phyloP scores from a whole-genome alignment of 495 filamentous ascomycete species.

The Jackrogersella multiformis region DNA sequence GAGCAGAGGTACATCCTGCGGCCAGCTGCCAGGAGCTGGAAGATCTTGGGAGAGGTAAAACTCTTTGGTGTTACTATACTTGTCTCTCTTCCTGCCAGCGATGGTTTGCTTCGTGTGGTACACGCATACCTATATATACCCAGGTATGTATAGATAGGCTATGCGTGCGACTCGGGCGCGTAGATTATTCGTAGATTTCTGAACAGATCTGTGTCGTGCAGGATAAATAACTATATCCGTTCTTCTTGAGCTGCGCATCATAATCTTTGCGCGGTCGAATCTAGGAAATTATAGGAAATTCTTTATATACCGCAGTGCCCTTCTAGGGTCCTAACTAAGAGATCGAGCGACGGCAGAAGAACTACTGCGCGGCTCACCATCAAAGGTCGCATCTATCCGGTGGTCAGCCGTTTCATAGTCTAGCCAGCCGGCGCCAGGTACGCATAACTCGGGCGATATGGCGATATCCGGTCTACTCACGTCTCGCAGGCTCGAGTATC shows the following conservation, averaged over 20 bases:
- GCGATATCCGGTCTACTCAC: constrained; percentile 11
- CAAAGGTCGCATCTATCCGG: constrained; percentile 30
- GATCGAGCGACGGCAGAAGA: constrained; percentile 6
- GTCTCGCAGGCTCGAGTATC: constrained; percentile 18
- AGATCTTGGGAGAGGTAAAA: constrained; percentile 16
- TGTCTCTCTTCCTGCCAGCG: constrained; percentile 1
- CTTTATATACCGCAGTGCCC: constrained; percentile 31
- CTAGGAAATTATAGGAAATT: too few relatives aligned
- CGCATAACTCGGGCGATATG: constrained; percentile 12
- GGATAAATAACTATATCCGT: constrained; percentile 14
- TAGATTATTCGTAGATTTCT: constrained; percentile 21
- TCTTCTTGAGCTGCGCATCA: constrained; percentile 16
- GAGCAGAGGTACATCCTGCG: constrained; percentile 19
- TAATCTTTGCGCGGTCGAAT: constrained; percentile 21
- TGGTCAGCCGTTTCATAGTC: constrained; percentile 17
- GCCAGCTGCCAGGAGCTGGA: constrained; percentile 16
- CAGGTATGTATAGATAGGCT: background rate
- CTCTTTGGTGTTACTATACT: constrained; percentile 34
- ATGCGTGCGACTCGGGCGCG: background rate
- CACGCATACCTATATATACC: constrained; percentile 11
- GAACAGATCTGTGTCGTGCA: constrained; percentile 14
- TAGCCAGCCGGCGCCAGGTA: background rate
- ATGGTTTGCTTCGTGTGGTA: constrained; percentile 11
- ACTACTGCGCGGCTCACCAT: constrained; percentile 6
- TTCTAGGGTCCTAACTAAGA: constrained; percentile 5